Base-by-base conservation (phyloP, 768 basidiomycete genomes). In the Royoungia palumana region DNA sequence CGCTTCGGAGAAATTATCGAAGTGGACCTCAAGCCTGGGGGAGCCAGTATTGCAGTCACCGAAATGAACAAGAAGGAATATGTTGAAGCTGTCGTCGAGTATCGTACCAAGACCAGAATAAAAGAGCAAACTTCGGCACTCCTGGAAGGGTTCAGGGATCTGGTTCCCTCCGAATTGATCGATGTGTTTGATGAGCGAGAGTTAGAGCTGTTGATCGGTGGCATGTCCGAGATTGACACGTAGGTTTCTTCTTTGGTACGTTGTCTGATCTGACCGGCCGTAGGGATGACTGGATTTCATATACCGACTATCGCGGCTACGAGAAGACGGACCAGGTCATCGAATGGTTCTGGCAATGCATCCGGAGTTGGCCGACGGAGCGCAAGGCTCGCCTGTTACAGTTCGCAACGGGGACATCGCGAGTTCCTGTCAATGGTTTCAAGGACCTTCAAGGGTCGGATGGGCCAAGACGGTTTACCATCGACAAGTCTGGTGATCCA, bases 321-420 rank as follows among this genome's bases (percentile, higher is more conserved):
- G 83, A 87, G 60, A 88, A 87, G 73, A 85, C 82, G 4, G 89
- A 91, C 62, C 83, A 89, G 62, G 86, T 89, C 51, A 90, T 94
- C 54, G 87, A 90, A 61, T 94, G 93, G 93, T 95, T 95, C 76
- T 94, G 93, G 93, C 83, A 93, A 66, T 89, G 86, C 60, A 80
- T 95, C 46, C 83, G 87, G 32, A 83, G 85, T 28, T 95, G 93
- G 93, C 88, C 93, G 9, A 76, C 88, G 0, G 93, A 95, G 65
- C 80, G 88, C 55, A 94, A 94, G 66, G 86, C 87, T 35, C 83
- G 91, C 13, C 68, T 94, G 32, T 71, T 94, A 17, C 92, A 94
- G 66, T 95, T 95, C 68, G 88, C 89, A 6, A 94, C 90, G 2
- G 86, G 86, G 17, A 89, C 86, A 3, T 89, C 87, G n/a, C 75